Evolutionary conservation across 1,139 yeast genomes (phyloP).

Genomic region (Nakaseomyces nivariensis): DNA sequence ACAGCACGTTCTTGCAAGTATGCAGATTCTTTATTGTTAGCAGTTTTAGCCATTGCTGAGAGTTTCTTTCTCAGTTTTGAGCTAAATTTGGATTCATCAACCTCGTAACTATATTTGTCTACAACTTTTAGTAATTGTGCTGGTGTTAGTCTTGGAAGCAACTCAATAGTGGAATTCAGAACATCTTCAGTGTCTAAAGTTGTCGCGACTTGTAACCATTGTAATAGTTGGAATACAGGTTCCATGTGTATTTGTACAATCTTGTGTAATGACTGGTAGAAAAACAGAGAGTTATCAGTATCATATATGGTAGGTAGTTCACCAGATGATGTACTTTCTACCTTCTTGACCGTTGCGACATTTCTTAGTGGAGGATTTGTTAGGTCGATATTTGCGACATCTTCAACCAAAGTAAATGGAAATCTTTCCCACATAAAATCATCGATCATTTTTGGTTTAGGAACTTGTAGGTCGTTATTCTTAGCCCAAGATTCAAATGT

Average conservation of each 20-base stretch:
- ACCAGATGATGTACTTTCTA: slow-evolving; percentile 4
- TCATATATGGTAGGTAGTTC: slow-evolving; percentile 15
- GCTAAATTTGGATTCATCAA: slow-evolving; percentile 57
- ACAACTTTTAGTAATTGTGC: slow-evolving; percentile 61
- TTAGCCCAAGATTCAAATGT: slow-evolving; percentile 90
- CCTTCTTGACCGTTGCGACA: slow-evolving; percentile 25
- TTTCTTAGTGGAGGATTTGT: slow-evolving; percentile 17
- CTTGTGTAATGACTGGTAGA: slow-evolving; percentile 45
- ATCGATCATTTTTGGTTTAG: slow-evolving; percentile 40
- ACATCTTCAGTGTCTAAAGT: slow-evolving; percentile 45
- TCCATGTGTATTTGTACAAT: slow-evolving; percentile 59
- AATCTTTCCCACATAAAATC: slow-evolving; percentile 31
- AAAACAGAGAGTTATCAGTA: slow-evolving; percentile 36
- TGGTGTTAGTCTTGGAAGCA: slow-evolving; percentile 53
- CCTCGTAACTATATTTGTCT: slow-evolving; percentile 75
- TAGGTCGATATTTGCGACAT: slow-evolving; percentile 24
- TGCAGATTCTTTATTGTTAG: slow-evolving; percentile 8
- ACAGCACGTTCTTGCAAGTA: slow-evolving; percentile 20
- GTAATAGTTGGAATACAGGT: slow-evolving; percentile 71
- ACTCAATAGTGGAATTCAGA: slow-evolving; percentile 47
- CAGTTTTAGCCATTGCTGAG: slow-evolving; percentile 22
- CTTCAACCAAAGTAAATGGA: slow-evolving; percentile 36
- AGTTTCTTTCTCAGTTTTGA: slow-evolving; percentile 33
- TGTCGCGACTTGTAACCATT: slow-evolving; percentile 85
- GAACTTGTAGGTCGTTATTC: slow-evolving; percentile 43